Percentiles rank a stretch among this genome's conserved stretches.
phyloP scores from a whole-genome alignment of 768 basidiomycete genomes.

The Panaeolus papilionaceus region DNA sequence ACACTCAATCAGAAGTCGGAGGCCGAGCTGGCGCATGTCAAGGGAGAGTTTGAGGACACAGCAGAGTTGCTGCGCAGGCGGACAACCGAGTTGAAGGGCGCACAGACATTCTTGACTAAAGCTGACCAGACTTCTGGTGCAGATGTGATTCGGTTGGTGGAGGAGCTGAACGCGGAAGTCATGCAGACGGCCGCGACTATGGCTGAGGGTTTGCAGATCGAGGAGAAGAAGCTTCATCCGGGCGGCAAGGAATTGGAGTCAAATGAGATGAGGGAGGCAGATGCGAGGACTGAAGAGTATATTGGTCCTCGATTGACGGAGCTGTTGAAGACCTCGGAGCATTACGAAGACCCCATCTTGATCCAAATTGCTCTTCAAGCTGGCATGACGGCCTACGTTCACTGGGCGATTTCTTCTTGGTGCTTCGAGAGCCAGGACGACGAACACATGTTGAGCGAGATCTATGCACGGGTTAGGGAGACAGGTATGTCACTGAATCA shows the following conservation, averaged over 20 bases:
- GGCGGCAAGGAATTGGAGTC: constrained; percentile 29
- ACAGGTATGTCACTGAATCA: constrained; percentile 39
- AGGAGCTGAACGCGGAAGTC: constrained; percentile 55
- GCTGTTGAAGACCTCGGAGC: constrained; percentile 43
- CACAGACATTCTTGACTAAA: constrained; percentile 53
- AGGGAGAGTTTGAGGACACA: constrained; percentile 30
- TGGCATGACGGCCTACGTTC: constrained; percentile 50
- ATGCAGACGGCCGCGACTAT: constrained; percentile 56
- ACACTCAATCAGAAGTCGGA: constrained; percentile 28
- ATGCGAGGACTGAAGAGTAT: constrained; percentile 36
- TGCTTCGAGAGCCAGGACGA: constrained; percentile 55
- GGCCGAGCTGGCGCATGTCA: constrained; percentile 26
- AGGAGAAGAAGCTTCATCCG: constrained; percentile 28
- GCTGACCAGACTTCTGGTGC: constrained; percentile 52
- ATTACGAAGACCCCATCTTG: constrained; percentile 46
- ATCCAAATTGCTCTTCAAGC: constrained; percentile 53
- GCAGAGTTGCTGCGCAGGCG: constrained; percentile 44
- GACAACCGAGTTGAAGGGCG: constrained; percentile 54
- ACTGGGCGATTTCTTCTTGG: constrained; percentile 59
- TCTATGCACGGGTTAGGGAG: constrained; percentile 46
- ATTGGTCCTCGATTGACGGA: constrained; percentile 46
- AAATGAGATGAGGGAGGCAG: constrained; percentile 34
- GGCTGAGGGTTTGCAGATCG: constrained; percentile 48
- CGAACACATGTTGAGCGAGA: constrained; percentile 49
- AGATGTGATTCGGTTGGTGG: constrained; percentile 54